Conservation (phyloP, 1,284 basidiomycete genomes). For the Moesziomyces sp. region DNA sequence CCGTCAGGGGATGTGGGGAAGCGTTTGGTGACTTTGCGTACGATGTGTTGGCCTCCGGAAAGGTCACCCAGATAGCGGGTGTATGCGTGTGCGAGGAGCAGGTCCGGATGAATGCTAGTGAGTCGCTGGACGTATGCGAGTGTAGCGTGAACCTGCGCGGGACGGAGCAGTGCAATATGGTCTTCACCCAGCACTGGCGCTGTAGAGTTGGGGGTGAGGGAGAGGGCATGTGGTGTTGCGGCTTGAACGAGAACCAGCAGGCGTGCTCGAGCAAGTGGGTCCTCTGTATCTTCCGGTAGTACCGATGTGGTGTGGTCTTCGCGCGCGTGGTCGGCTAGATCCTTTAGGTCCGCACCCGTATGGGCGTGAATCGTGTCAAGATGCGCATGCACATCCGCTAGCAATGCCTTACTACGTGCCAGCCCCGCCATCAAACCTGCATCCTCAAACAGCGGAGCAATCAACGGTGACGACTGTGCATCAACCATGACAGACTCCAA, state of each 20-base stretch:
- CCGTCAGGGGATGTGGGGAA: conserved; percentile 68
- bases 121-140: conserved; percentile 34
- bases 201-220: neutral
- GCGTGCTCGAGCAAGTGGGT: neutral
- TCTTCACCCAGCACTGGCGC: neutral
- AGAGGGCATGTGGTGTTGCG: neutral
- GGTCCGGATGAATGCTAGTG: neutral
- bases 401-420: conserved; percentile 11
- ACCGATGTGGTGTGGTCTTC: neutral
- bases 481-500: conserved; percentile 13
- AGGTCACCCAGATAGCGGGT: conserved; percentile 83
- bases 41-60: conserved; percentile 81
- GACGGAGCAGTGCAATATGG: conserved; percentile 35
- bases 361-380: conserved; percentile 11
- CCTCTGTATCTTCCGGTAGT: conserved; percentile 6
- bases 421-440: conserved; percentile 14
- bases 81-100: conserved; percentile 41
- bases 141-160: conserved; percentile 29
- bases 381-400: conserved; percentile 35
- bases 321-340: conserved; percentile 15
- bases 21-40: conserved; percentile 72
- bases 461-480: neutral
- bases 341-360: conserved; percentile 19
- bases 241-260: neutral
- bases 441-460: conserved; percentile 12